These are phyloP conservation scores for Gastroboletus turbinatus DNA, from an alignment of 1,284 basidiomycete genomes.

Conservation along the genomic window DNA sequence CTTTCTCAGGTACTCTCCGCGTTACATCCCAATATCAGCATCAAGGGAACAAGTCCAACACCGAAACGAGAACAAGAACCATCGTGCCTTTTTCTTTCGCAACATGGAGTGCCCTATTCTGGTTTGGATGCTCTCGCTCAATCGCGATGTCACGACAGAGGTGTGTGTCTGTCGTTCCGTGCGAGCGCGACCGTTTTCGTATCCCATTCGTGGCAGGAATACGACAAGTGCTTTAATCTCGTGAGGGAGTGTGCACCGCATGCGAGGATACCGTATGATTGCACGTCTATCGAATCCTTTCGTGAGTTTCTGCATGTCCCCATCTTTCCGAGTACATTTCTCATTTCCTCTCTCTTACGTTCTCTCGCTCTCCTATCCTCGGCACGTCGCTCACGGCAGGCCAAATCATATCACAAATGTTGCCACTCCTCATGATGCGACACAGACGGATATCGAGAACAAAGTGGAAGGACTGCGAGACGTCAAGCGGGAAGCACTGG, in stretches of 20 bases:
- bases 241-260: constrained; percentile 57
- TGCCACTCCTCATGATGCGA: constrained; percentile 82
- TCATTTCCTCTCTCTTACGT: neutral
- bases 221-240: constrained; percentile 59
- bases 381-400: constrained; percentile 41
- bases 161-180: constrained; percentile 37
- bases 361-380: neutral
- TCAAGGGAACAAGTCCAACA: neutral
- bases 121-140: constrained; percentile 75
- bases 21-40: neutral
- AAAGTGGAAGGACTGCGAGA: constrained; percentile 66
- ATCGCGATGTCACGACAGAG: constrained; percentile 65
- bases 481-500: constrained; percentile 69
- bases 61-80: neutral
- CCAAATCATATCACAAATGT: constrained; percentile 64
- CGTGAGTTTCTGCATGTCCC: constrained; percentile 44
- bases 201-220: constrained; percentile 49
- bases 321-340: neutral
- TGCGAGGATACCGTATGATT: constrained; percentile 51
- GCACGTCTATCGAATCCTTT: constrained; percentile 57
- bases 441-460: constrained; percentile 73
- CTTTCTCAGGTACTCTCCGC: neutral
- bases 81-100: neutral
- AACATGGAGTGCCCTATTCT: constrained; percentile 62
- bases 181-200: neutral